phyloP scores from a whole-genome alignment of 106 monocot genomes.

The Xerophyta viscosa region DNA sequence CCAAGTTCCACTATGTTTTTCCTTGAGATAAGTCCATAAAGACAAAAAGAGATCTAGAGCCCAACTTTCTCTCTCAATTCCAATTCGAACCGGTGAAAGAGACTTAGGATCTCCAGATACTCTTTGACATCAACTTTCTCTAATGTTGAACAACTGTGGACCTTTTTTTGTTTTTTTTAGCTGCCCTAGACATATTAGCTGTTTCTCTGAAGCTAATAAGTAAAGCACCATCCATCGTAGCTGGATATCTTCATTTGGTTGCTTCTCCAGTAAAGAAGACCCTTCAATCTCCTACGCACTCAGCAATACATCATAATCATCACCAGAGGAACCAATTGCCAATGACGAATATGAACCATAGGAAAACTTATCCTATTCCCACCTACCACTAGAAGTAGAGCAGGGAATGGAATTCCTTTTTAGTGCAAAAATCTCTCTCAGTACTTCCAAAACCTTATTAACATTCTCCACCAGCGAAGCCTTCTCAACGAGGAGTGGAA shows the following conservation, averaged over 20 bases:
- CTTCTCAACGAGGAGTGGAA: slow-evolving; percentile 78
- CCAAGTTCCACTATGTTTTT: slow-evolving; percentile 47
- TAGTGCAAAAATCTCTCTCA: slow-evolving; percentile 68
- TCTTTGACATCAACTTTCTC: slow-evolving; percentile 11
- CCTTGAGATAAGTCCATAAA: slow-evolving; percentile 55
- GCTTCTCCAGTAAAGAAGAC: slow-evolving; percentile 98
- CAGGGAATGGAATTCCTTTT: slow-evolving; percentile 83
- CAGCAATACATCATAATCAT: slow-evolving; percentile 94
- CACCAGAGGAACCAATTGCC: slow-evolving; percentile 82
- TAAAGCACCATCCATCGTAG: slow-evolving; percentile 95
- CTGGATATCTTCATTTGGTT: slow-evolving; percentile 81
- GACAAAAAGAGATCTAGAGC: slow-evolving; percentile 29
- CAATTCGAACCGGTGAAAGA: slow-evolving; percentile 43
- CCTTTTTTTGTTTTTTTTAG: slow-evolving; percentile 41
- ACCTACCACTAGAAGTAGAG: slow-evolving; percentile 77
- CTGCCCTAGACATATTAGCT: slow-evolving; percentile 64
- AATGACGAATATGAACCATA: slow-evolving; percentile 93
- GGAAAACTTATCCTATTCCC: slow-evolving; percentile 81
- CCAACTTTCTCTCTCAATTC: slow-evolving; percentile 36
- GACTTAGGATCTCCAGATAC: slow-evolving; percentile 29
- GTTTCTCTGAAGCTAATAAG: slow-evolving; percentile 93
- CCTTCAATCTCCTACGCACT: slow-evolving; percentile 66
- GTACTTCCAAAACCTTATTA: slow-evolving; percentile 41
- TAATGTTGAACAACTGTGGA: background rate
- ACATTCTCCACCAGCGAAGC: slow-evolving; percentile 44